Conservation (phyloP, 441 rosid genomes). For the Eruca vesicaria region DNA sequence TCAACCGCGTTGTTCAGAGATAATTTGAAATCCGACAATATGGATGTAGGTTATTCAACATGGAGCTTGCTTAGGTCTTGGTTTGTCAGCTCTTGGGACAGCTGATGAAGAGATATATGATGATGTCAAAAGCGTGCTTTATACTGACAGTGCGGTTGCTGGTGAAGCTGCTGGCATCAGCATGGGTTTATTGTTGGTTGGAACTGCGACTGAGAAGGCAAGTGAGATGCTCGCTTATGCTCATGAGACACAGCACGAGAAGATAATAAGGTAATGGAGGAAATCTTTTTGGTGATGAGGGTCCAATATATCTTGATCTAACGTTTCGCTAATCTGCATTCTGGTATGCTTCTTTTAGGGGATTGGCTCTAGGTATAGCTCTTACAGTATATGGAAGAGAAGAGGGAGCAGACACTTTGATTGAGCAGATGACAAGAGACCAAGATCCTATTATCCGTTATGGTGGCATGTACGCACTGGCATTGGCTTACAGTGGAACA, state of each 20-base stretch:
- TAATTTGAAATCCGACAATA: not conserved
- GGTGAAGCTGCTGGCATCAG: conserved; percentile 99
- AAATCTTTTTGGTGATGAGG: not conserved
- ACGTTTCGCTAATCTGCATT: not conserved
- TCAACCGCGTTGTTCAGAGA: conserved; percentile 15
- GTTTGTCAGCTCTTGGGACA: conserved; percentile 96
- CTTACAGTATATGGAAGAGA: conserved; percentile 96
- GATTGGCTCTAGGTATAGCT: conserved; percentile 92
- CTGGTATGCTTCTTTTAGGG: conserved; percentile 43
- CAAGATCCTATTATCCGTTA: conserved; percentile 96
- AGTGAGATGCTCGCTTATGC: conserved; percentile 97
- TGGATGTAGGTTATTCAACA: conserved; percentile 88
- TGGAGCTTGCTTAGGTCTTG: conserved; percentile 98
- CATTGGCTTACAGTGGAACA: conserved; percentile 94
- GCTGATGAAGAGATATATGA: conserved; percentile 95
- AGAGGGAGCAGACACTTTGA: conserved; percentile 95
- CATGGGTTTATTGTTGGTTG: conserved; percentile 97
- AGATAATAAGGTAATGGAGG: conserved; percentile 75
- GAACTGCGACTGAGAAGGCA: conserved; percentile 95
- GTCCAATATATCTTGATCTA: not conserved
- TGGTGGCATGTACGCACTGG: conserved; percentile 98
- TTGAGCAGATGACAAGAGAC: conserved; percentile 96
- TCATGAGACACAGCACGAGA: conserved; percentile 98
- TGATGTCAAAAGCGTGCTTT: conserved; percentile 76
- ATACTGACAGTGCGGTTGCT: conserved; percentile 94